phyloP scores from a whole-genome alignment of 495 filamentous ascomycete genomes.

The Penicillium silybi region DNA sequence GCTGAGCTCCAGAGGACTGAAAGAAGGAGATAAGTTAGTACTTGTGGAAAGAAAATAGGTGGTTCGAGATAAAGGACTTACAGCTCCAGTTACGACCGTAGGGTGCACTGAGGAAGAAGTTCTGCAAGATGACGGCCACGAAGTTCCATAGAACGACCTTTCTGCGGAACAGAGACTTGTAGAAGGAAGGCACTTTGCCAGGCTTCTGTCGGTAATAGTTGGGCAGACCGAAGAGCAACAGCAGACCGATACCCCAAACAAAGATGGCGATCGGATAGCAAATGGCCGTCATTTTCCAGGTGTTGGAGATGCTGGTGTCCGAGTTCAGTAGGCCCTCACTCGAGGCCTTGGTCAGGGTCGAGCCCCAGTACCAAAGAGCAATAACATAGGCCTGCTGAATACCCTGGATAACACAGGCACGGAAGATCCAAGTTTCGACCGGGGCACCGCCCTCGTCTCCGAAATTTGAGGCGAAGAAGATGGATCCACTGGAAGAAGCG shows the following conservation, averaged over 20 bases:
- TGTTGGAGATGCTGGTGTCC: slow-evolving; percentile 32
- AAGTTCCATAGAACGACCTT: slow-evolving; percentile 49
- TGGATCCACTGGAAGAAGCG: slow-evolving; percentile 45
- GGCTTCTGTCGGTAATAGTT: slow-evolving; percentile 57
- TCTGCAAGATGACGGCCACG: slow-evolving; percentile 43
- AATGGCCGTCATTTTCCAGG: slow-evolving; percentile 48
- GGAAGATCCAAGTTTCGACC: slow-evolving; percentile 47
- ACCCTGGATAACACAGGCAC: slow-evolving; percentile 48
- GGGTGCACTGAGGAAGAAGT: slow-evolving; percentile 48
- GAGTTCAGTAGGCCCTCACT: slow-evolving; percentile 29
- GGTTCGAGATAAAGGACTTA: slow-evolving; percentile 15
- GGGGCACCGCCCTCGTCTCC: slow-evolving; percentile 49
- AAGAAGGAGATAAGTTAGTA: slow-evolving; percentile 8
- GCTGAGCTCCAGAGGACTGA: slow-evolving; percentile 42
- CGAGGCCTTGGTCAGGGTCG: slow-evolving; percentile 33
- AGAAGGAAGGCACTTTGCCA: slow-evolving; percentile 59
- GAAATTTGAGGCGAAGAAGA: slow-evolving; percentile 51
- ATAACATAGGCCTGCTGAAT: slow-evolving; percentile 47
- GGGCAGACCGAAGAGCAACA: slow-evolving; percentile 41
- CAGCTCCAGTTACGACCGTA: slow-evolving; percentile 49
- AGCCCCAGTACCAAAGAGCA: slow-evolving; percentile 50
- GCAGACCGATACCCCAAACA: slow-evolving; percentile 36
- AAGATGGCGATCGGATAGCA: slow-evolving; percentile 40
- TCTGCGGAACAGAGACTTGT: slow-evolving; percentile 40
- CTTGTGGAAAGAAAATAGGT: not conserved